A percentile compares a stretch with the other conserved stretches of the same genome.
phyloP scores from a whole-genome alignment of 169 alveolate species.

The Perkinsus chesapeaki region DNA sequence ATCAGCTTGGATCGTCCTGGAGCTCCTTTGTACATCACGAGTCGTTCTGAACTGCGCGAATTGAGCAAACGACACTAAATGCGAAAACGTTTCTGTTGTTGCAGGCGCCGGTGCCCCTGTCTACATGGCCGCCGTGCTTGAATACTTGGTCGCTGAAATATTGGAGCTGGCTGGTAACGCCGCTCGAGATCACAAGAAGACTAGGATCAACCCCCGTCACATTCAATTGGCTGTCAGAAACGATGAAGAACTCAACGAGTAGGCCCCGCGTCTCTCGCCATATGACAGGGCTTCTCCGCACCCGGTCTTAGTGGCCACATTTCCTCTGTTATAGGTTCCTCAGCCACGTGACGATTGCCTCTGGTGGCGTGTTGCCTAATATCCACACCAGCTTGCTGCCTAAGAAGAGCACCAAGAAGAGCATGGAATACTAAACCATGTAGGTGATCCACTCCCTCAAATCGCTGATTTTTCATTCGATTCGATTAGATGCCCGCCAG shows the following conservation, averaged over 20 bases:
- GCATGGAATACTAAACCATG: not conserved
- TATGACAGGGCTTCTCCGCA: too few relatives aligned
- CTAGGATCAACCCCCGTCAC: constrained; percentile 97
- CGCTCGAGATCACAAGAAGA: constrained; percentile 93
- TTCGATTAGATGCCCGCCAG: too few relatives aligned
- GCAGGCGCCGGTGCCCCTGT: constrained; percentile 96
- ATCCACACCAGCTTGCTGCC: constrained; percentile 74
- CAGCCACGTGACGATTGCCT: constrained; percentile 73
- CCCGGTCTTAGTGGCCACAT: constrained; percentile 5
- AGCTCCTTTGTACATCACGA: too few relatives aligned
- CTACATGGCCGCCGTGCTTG: constrained; percentile 95
- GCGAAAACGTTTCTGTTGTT: not conserved
- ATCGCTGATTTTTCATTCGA: too few relatives aligned
- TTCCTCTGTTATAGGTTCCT: constrained; percentile 70
- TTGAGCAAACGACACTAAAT: too few relatives aligned
- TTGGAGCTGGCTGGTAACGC: constrained; percentile 97
- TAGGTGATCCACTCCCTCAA: not conserved
- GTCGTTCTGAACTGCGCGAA: too few relatives aligned
- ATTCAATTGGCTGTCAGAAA: constrained; percentile 94
- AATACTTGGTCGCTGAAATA: constrained; percentile 96
- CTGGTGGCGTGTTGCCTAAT: constrained; percentile 80
- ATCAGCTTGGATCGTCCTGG: too few relatives aligned
- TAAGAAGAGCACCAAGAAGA: constrained; percentile 29
- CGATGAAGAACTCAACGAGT: constrained; percentile 92
- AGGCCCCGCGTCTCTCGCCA: not conserved